phyloP scores from a whole-genome alignment of 805 yeast genomes.

The Clavispora phyllophila region DNA sequence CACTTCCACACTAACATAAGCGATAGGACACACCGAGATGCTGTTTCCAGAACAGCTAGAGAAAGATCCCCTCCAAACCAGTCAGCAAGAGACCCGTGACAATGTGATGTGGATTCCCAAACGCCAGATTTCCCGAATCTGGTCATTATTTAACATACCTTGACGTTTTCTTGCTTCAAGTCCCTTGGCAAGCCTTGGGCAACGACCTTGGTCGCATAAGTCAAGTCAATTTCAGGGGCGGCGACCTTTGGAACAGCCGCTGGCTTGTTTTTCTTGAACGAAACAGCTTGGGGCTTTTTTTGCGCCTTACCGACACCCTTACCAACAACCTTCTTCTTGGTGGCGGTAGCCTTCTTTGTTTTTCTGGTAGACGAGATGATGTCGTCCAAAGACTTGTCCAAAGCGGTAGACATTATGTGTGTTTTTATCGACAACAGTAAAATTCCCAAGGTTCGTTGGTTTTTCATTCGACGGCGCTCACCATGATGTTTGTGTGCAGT shows the following conservation, averaged over 20 bases:
- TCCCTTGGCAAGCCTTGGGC: constrained; percentile 82
- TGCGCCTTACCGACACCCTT: constrained; percentile 27
- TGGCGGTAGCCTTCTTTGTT: constrained; percentile 26
- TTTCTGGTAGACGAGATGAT: constrained; percentile 66
- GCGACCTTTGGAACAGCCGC: constrained; percentile 16
- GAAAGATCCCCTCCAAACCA: background rate
- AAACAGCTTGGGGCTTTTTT: constrained; percentile 20
- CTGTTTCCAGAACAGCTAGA: background rate
- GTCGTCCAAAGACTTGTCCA: constrained; percentile 93
- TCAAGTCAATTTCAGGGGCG: constrained; percentile 34
- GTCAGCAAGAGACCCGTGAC: background rate
- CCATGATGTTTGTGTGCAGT: background rate
- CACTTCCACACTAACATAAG: background rate
- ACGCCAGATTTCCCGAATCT: background rate
- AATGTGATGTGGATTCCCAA: background rate
- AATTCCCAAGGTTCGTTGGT: background rate
- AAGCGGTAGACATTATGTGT: constrained; percentile 60
- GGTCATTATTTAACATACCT: constrained; percentile 55
- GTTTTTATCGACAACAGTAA: background rate
- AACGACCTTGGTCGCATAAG: constrained; percentile 73
- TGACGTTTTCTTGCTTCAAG: constrained; percentile 76
- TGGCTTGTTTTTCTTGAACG: constrained; percentile 26
- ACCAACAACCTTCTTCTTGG: constrained; percentile 28
- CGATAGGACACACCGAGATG: background rate
- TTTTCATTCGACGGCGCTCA: background rate